Base-by-base conservation (phyloP, 2,329 filamentous ascomycete species). In the Fusarium protoensiforme region DNA sequence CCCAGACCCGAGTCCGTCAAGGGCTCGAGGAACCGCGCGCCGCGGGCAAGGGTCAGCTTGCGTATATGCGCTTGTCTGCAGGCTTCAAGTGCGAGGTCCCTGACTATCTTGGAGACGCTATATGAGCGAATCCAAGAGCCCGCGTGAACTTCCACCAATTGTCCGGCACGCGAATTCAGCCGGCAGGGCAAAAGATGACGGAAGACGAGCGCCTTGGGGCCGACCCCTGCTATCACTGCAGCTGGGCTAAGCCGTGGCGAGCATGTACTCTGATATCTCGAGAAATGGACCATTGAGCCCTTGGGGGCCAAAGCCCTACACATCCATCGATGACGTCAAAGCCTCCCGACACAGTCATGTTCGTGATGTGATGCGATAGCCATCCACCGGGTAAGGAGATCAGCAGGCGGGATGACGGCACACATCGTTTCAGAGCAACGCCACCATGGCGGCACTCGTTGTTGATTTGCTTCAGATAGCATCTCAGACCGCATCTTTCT, bases 281-380 rank as follows among this genome's bases (percentile, higher is more conserved):
- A 29, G 11, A 60, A 48, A 14, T 31, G 14, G 27, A 24, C 60
- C 46, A 24, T 33, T 20, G 10, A 31, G 46, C n/a, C 18, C 35
- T 33, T 36, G 11, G 29, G 35, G 24, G 35, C 24, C 46, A 9
- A 31, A 62, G 53, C 33, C 48, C 35, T 61, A 41, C 24, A 51
- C 22, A 27, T 16, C 16, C 27, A 35, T 16, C 16, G 48, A 77
- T 77, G 75, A 77, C 73, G 75, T 77, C 68, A 77, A 77, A 61
- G 75, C 65, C 75, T 76, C 71, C 57, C 31, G 57, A 69, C 35
- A 64, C 36, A 64, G 54, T 60, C 27, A 58, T 68, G 60, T 53
- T 75, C 54, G 71, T 33, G 73, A 72, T 71, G 43, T n/a, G n/a
- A n/a, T n/a, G n/a, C n/a, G n/a, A n/a, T n/a, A n/a, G 27, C 51